Percentiles rank a stretch among this genome's conserved stretches.
Conservation (phyloP, 108 stramenopile genomes). For the Pinguiococcus pyrenoidosus region DNA sequence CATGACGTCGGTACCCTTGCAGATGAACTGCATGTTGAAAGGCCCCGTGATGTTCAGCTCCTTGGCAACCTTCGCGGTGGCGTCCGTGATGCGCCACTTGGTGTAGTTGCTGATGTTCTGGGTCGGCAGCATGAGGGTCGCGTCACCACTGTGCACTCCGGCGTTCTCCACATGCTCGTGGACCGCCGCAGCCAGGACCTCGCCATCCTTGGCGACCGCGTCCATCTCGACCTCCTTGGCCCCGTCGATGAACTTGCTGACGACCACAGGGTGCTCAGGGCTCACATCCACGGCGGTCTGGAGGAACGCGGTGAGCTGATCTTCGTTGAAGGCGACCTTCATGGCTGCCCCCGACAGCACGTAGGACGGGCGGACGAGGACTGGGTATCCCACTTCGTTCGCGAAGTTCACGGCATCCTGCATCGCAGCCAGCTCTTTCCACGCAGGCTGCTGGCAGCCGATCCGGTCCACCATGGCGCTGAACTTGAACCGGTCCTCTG, state of each 20-base stretch:
- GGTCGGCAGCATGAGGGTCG: slow-evolving; percentile 67
- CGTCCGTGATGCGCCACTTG: slow-evolving; percentile 58
- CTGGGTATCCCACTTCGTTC: slow-evolving; percentile 46
- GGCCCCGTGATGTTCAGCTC: slow-evolving; percentile 90
- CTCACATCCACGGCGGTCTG: slow-evolving; percentile 79
- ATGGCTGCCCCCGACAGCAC: slow-evolving; percentile 96
- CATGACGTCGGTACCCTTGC: slow-evolving; percentile 83
- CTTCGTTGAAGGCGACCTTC: slow-evolving; percentile 86
- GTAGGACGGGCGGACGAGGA: slow-evolving; percentile 89
- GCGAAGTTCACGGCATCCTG: slow-evolving; percentile 78
- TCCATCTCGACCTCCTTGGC: slow-evolving; percentile 93
- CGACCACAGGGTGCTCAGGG: slow-evolving; percentile 90
- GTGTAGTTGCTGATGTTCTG: slow-evolving; percentile 17
- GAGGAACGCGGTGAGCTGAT: slow-evolving; percentile 66
- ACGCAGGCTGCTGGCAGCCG: slow-evolving; percentile 84
- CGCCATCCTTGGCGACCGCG: slow-evolving; percentile 84
- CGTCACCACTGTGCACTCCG: slow-evolving; percentile 95
- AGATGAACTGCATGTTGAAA: slow-evolving; percentile 96
- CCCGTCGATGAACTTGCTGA: slow-evolving; percentile 88
- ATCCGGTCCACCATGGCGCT: slow-evolving; percentile 89
- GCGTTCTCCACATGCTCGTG: slow-evolving; percentile 97
- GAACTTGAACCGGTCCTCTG: slow-evolving; percentile 93
- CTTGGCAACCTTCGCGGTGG: slow-evolving; percentile 73
- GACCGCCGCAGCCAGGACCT: slow-evolving; percentile 79
- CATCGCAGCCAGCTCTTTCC: slow-evolving; percentile 74